Percentiles rank a stretch among this genome's conserved stretches.
These are phyloP conservation scores for Adansonia gregorii DNA, from an alignment of 441 rosid species.

Conservation along the genomic window DNA sequence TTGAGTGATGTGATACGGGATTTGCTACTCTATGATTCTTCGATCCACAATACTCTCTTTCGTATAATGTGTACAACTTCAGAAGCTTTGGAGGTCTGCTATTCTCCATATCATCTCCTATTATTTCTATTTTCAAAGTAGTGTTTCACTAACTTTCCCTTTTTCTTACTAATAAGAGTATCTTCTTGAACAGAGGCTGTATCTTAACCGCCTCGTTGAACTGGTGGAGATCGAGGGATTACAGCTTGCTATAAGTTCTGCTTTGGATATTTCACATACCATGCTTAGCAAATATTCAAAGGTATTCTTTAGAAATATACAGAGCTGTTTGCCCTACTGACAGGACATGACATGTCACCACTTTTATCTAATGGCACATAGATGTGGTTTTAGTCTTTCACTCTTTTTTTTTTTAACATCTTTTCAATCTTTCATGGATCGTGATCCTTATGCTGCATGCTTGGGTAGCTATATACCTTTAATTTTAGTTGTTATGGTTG, in stretches of 20 bases:
- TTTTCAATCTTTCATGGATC: constrained; percentile 17
- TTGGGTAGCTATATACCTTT: neutral
- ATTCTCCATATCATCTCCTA: constrained; percentile 28
- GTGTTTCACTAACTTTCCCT: constrained; percentile 8
- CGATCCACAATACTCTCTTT: constrained; percentile 69
- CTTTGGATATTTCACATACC: constrained; percentile 60
- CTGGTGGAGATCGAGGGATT: constrained; percentile 83
- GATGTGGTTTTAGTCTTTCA: neutral
- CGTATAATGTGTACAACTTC: constrained; percentile 77
- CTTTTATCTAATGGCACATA: neutral
- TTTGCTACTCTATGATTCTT: constrained; percentile 76
- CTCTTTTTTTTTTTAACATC: neutral
- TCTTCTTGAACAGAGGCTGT: constrained; percentile 60
- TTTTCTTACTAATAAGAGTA: constrained; percentile 31
- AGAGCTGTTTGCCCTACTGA: neutral
- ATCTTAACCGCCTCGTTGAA: constrained; percentile 66
- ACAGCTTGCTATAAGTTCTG: constrained; percentile 76
- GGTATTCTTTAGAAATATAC: constrained; percentile 44
- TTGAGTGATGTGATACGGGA: constrained; percentile 58
- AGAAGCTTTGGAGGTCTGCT: constrained; percentile 79
- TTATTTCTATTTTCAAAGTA: constrained; percentile 23
- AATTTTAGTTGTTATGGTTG: neutral
- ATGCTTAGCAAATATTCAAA: constrained; percentile 67
- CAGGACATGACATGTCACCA: neutral
- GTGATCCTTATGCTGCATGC: constrained; percentile 7